phyloP scores from a whole-genome alignment of 176 grass and related monocot genomes.

The Calamus simplicifolius region DNA sequence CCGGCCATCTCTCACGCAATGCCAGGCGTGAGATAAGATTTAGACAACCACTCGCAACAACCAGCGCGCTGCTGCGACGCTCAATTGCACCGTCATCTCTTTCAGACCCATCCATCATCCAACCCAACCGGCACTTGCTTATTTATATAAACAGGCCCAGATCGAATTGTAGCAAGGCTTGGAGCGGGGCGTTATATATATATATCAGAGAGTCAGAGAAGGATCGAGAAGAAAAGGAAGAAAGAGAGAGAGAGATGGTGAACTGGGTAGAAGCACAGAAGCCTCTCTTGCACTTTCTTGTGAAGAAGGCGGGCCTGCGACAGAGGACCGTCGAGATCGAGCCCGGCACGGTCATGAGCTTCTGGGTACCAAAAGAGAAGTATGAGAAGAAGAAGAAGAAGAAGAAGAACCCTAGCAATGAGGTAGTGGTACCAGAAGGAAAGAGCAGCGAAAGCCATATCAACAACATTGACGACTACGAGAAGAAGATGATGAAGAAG shows the following conservation, averaged over 20 bases:
- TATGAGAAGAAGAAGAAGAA: constrained; percentile 22
- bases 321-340: constrained; percentile 69
- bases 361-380: constrained; percentile 83
- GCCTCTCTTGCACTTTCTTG: constrained; percentile 61
- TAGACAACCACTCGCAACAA: too few species aligned
- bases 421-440: constrained; percentile 11
- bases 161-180: too few species aligned
- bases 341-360: constrained; percentile 62
- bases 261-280: constrained; percentile 78
- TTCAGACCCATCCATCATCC: too few species aligned
- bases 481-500: background rate
- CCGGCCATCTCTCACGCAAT: too few species aligned
- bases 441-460: background rate
- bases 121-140: too few species aligned
- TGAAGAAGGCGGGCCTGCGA: constrained; percentile 47
- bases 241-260: constrained; percentile 35
- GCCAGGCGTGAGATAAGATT: too few species aligned
- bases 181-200: too few species aligned
- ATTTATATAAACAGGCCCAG: too few species aligned
- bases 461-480: background rate
- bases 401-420: constrained; percentile 28
- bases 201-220: background rate
- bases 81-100: too few species aligned
- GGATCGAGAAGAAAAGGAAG: background rate
- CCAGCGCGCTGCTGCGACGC: too few species aligned